Base-by-base conservation (phyloP, 2,329 filamentous ascomycete species). In the Microdochium nivale region DNA sequence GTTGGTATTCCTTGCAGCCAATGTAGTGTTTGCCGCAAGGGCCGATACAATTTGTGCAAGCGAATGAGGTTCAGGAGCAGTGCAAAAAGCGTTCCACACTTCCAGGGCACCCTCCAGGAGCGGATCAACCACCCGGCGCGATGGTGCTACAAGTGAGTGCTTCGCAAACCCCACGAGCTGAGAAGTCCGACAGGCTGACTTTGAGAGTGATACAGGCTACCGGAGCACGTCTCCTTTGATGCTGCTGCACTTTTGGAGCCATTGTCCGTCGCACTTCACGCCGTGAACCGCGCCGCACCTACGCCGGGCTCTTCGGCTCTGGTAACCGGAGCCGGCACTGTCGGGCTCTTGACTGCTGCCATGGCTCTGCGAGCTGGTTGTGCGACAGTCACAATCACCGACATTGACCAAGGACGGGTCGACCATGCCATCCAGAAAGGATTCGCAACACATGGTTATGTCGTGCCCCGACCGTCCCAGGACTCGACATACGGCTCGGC, bases 291-390 rank as follows among this genome's bases (percentile, higher is more conserved):
- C 32, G 78, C 79, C 13, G 66, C 62, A 27, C 75, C 74, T 2
- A 64, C 71, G 10, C 73, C 78, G 1, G 78, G 78, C 7, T 79
- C 78, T 3, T 78, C 75, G 2, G 78, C 79, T 3, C 67, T 86
- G n/a, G 76, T 86, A 25, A 75, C 84, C n/a, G 83, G 83, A 16
- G 80, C 81, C 11, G 83, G 82, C 16, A 78, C 83, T 1, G 77
- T 86, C 27, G 83, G 83, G 1, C 68, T 86, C 2, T 69, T 86
- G 46, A 83, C 79, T 13, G 80, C 81, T 3, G 80, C 79, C 21
- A 83, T 84, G 72, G 80, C 81, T 3, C 70, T 78, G 25, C 76
- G 80, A 58, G 78, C 80, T 11, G 81, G 81, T 25, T 83, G 81
- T 54, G 74, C 74, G 1, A 70, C 74, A 32, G 75, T 86, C 24